Base-by-base conservation (phyloP, 106 monocot genomes). In the Acorus gramineus region DNA sequence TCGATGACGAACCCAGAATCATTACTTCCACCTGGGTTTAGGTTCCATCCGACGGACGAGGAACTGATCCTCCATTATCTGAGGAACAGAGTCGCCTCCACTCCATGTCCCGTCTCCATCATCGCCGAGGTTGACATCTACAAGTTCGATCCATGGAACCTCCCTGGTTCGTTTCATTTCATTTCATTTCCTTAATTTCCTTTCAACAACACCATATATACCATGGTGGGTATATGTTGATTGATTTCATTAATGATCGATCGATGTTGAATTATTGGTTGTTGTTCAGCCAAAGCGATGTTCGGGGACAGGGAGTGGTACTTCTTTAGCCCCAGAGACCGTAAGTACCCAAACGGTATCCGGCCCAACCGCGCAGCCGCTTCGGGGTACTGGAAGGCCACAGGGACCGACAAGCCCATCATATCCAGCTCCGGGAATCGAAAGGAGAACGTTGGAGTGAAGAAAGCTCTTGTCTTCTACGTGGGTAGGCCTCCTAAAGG, bases 31-130 rank as follows among this genome's bases (percentile, higher is more conserved):
- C 84, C 84, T 3, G 83, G 83, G 4, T 83, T 83, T 53, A 71
- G 83, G n/a, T 83, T 83, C 72, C 83, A 83, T 64, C 84, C 84
- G 4, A 83, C 83, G 7, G 84, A 84, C 69, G 84, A 84, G 63
- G 84, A 84, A 76, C 84, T 84, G 52, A 79, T 84, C 57, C 47
- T 84, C 28, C 79, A 84, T 73, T 84, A 84, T 79, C 72, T 84
- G 2, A 45, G 73, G 2, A 79, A 80, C 69, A 59, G 76, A 6
- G 69, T 79, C 0, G 69, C 73, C 8, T 69, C 76, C 12, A 3
- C 53, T n/a, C 84, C 79, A 3, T 84, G 84, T 58, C 84, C 79
- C 7, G 84, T 73, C 1, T 64, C 78, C 49, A 84, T 84, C 80
- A 84, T 84, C 55, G 84, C 84, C 42, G 80, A 84, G 65, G 83